Conservation (phyloP, 2,329 filamentous ascomycete species). For the Verticillium nubilum region DNA sequence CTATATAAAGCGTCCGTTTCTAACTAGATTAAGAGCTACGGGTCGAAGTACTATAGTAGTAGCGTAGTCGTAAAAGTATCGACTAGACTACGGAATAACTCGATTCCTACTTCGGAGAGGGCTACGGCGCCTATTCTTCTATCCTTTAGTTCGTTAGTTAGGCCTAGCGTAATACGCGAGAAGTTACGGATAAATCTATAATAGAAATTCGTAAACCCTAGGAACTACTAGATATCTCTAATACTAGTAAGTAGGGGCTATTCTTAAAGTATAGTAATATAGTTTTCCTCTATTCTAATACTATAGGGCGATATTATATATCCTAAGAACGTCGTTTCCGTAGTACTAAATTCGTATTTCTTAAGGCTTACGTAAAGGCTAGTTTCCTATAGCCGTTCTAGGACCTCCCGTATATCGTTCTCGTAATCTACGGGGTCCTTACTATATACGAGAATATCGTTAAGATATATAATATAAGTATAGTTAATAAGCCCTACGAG, state of each 20-base stretch:
- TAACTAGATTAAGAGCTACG: not conserved
- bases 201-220: constrained; percentile 11
- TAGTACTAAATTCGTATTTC: not conserved
- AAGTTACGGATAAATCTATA: constrained; percentile 9
- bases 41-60: not conserved
- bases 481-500: not conserved
- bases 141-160: not conserved
- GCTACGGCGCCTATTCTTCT: not conserved
- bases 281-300: not conserved
- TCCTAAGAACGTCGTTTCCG: constrained; percentile 1
- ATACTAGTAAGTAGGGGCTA: not conserved
- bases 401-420: not conserved
- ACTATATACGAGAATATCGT: constrained; percentile 1
- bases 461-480: not conserved
- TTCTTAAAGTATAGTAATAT: not conserved
- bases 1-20: not conserved
- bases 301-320: constrained; percentile 4
- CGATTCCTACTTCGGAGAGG: not conserved
- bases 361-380: not conserved
- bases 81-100: not conserved
- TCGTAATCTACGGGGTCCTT: not conserved
- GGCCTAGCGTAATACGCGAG: not conserved
- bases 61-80: not conserved
- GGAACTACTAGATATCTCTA: constrained; percentile 5
- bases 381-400: not conserved